phyloP scores from a whole-genome alignment of 345 rosid genomes.

The Pistacia integerrima region DNA sequence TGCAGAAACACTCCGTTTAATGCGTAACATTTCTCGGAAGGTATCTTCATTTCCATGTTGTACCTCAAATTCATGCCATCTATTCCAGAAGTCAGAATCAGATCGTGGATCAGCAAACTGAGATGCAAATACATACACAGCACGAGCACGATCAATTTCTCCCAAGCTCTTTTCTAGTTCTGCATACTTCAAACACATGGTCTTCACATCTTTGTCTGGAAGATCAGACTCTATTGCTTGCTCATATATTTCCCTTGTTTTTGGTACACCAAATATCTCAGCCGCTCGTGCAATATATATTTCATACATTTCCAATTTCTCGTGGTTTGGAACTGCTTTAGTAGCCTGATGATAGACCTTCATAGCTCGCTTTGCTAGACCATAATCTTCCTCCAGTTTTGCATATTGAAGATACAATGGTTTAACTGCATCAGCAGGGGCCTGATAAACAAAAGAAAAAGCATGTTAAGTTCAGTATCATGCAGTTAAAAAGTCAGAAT shows the following conservation, averaged over 20 bases:
- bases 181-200: conserved; percentile 87
- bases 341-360: conserved; percentile 93
- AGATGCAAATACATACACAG: conserved; percentile 76
- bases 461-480: conserved; percentile 19
- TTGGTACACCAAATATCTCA: conserved; percentile 93
- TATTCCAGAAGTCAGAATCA: conserved; percentile 85
- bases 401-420: conserved; percentile 94
- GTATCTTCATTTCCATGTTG: conserved; percentile 97
- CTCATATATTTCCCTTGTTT: conserved; percentile 92
- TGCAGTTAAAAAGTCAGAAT: conserved; percentile 3
- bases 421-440: conserved; percentile 89
- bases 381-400: conserved; percentile 93
- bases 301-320: conserved; percentile 87
- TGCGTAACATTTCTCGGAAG: conserved; percentile 90
- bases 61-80: conserved; percentile 95
- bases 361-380: conserved; percentile 97
- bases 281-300: conserved; percentile 93
- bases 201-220: conserved; percentile 92
- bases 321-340: conserved; percentile 81
- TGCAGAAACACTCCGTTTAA: conserved; percentile 88
- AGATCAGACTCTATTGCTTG: conserved; percentile 96
- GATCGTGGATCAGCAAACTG: conserved; percentile 94
- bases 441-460: conserved; percentile 42
- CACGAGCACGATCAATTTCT: conserved; percentile 91
- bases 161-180: conserved; percentile 93